Conservation (phyloP, 192 early-diverging fungal genomes). For the Rhizoclosmatium sp. region DNA sequence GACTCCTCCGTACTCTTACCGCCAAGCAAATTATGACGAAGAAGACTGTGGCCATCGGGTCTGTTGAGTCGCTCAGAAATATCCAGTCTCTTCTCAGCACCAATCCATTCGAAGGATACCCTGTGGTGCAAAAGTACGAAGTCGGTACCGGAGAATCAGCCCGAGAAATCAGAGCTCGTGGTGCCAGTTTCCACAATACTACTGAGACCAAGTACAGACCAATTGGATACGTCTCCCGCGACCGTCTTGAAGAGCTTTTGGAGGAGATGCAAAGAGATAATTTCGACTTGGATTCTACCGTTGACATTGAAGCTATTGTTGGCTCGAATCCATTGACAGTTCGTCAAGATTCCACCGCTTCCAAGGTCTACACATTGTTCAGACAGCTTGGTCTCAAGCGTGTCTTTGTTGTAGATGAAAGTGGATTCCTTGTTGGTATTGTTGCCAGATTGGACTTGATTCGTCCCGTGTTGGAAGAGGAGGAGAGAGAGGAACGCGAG, state of each 20-base stretch:
- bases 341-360: slow-evolving; percentile 39
- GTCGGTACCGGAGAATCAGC: slow-evolving; percentile 17
- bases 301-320: slow-evolving; percentile 16
- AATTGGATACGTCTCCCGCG: slow-evolving; percentile 20
- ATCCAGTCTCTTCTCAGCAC: background rate
- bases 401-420: slow-evolving; percentile 46
- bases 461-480: slow-evolving; percentile 20
- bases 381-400: slow-evolving; percentile 46
- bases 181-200: slow-evolving; percentile 1
- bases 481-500: slow-evolving; percentile 11
- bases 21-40: slow-evolving; percentile 26
- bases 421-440: slow-evolving; percentile 44
- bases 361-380: slow-evolving; percentile 47
- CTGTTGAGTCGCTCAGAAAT: slow-evolving; percentile 1
- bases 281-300: background rate
- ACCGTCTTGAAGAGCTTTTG: background rate
- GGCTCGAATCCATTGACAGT: slow-evolving; percentile 27
- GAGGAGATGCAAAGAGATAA: background rate
- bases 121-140: slow-evolving; percentile 37
- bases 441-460: slow-evolving; percentile 45
- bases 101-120: slow-evolving; percentile 36
- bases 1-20: slow-evolving; percentile 32
- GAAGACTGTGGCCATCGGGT: slow-evolving; percentile 28
- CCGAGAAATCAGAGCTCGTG: background rate
- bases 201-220: slow-evolving; percentile 4